Evolutionary conservation across 2,329 filamentous ascomycete genomes (phyloP).

Genomic region (Stemphylium vesicarium): DNA sequence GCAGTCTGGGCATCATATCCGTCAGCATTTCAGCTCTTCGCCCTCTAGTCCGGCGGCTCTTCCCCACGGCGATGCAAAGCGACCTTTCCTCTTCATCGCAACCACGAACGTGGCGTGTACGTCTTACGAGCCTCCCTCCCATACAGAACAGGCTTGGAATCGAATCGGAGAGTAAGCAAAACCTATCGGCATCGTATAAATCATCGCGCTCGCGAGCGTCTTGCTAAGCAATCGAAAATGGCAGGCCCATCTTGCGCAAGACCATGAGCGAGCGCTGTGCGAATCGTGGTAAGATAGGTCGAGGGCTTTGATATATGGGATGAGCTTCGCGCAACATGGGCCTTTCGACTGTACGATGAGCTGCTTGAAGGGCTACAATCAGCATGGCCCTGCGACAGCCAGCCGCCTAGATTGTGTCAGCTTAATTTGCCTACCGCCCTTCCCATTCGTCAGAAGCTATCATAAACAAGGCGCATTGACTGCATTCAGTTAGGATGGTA

Average conservation of each 20-base stretch:
- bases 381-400: no score
- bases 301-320: no score
- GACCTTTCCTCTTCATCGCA: background rate
- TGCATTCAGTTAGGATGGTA: no score
- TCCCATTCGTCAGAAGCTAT: no score
- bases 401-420: no score
- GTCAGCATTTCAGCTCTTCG: slow-evolving; percentile 38
- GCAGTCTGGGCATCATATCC: slow-evolving; percentile 37
- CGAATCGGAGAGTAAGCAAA: slow-evolving; percentile 2
- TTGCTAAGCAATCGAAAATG: background rate
- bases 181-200: background rate
- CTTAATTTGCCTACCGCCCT: no score
- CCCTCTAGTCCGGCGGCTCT: slow-evolving; percentile 27
- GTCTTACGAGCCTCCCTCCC: slow-evolving; percentile 1
- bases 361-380: no score
- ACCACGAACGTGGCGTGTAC: slow-evolving; percentile 1
- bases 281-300: no score
- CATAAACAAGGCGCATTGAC: no score
- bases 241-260: background rate
- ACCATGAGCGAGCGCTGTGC: background rate
- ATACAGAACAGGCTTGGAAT: background rate
- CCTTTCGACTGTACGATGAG: no score
- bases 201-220: background rate
- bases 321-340: no score
- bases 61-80: slow-evolving; percentile 17